Evolutionary conservation across 2,329 filamentous ascomycete species (phyloP).

Genomic region (Penicillium sp.): DNA sequence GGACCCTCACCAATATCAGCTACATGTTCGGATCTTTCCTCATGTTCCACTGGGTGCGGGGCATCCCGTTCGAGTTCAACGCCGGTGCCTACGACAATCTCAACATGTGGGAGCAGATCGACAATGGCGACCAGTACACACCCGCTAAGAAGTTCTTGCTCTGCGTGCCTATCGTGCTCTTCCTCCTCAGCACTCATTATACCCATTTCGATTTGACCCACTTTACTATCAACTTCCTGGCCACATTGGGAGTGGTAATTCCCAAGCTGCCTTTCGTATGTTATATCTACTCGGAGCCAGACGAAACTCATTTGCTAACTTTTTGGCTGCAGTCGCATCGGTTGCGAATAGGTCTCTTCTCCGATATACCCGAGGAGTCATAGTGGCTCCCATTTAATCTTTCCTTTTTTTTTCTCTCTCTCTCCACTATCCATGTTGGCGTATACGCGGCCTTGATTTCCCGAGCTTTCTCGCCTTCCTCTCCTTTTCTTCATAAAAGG

Average conservation of each 20-base stretch:
- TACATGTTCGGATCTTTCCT: constrained; percentile 99
- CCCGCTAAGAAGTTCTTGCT: constrained; percentile 98
- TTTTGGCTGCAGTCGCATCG: constrained; percentile 64
- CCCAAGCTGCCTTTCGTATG: constrained; percentile 93
- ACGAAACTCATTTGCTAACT: constrained; percentile 23
- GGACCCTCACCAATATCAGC: constrained; percentile 97
- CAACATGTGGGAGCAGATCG: constrained; percentile 99
- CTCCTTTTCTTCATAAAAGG: constrained; percentile 14
- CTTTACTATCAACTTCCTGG: constrained; percentile 95
- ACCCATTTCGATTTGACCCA: constrained; percentile 97
- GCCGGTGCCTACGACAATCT: constrained; percentile 97
- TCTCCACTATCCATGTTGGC: constrained; percentile 20
- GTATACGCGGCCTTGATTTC: constrained; percentile 16
- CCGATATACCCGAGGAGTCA: constrained; percentile 63
- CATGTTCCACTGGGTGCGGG: constrained; percentile 99
- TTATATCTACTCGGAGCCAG: constrained; percentile 22
- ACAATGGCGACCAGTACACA: constrained; percentile 97
- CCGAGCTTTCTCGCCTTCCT: constrained; percentile 9
- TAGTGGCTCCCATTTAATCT: constrained; percentile 18
- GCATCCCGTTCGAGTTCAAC: constrained; percentile 98
- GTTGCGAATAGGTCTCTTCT: constrained; percentile 73
- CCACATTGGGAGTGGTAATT: constrained; percentile 87
- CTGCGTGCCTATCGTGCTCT: constrained; percentile 88
- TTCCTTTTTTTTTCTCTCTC: constrained; percentile 6
- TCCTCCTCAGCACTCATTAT: constrained; percentile 96